phyloP scores from a whole-genome alignment of 2,329 filamentous ascomycete genomes.

The Trichoderma sp. region DNA sequence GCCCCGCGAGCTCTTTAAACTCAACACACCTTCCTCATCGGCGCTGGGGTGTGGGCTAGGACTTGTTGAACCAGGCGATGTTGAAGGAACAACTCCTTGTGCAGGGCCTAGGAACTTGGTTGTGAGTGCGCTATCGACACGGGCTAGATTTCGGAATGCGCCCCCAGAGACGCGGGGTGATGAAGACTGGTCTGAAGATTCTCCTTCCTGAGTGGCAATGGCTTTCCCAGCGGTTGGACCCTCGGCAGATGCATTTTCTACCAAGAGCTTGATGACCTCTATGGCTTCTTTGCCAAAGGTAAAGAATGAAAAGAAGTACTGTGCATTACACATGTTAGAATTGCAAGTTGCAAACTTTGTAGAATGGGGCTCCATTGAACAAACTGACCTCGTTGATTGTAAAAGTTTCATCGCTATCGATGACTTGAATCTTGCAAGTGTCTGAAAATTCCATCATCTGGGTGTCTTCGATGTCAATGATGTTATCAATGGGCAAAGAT shows the following conservation, averaged over 20 bases:
- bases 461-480: conserved; percentile 90
- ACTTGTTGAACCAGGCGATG: conserved; percentile 44
- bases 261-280: conserved; percentile 68
- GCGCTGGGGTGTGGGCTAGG: conserved; percentile 57
- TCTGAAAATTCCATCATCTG: conserved; percentile 89
- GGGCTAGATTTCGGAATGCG: conserved; percentile 29
- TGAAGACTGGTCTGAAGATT: conserved; percentile 21
- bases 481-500: conserved; percentile 79
- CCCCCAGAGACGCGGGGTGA: conserved; percentile 26
- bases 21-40: conserved; percentile 45
- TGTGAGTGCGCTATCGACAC: conserved; percentile 35
- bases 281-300: conserved; percentile 80
- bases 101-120: conserved; percentile 54
- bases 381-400: conserved; percentile 84
- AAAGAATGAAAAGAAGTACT: conserved; percentile 98
- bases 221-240: conserved; percentile 30
- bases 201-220: conserved; percentile 21
- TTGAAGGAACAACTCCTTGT: conserved; percentile 57
- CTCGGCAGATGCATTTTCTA: conserved; percentile 59
- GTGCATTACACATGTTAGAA: neutral
- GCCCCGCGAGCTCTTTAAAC: conserved; percentile 45
- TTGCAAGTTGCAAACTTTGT: conserved; percentile 36
- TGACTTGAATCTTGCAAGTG: conserved; percentile 87
- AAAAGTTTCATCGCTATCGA: conserved; percentile 91
- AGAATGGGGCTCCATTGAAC: conserved; percentile 70